Evolutionary conservation across 2,329 filamentous ascomycete species (phyloP).

Genomic region (Fusarium agapanthi): DNA sequence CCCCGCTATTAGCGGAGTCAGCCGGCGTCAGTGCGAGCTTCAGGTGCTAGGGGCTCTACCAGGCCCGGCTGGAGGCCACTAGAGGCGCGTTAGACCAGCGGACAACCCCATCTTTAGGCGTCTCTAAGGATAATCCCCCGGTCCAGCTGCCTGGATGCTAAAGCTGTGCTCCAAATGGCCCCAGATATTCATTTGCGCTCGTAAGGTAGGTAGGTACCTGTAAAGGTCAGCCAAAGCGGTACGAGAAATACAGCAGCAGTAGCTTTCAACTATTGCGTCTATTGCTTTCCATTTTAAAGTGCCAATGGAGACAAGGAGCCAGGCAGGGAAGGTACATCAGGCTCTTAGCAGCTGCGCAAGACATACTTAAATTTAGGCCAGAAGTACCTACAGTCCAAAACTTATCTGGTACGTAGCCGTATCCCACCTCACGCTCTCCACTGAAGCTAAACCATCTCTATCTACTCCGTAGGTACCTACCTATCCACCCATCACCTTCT

Average conservation of each 20-base stretch:
- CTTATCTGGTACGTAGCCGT: conserved; percentile 7
- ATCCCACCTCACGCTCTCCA: conserved; percentile 33
- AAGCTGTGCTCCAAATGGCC: conserved; percentile 18
- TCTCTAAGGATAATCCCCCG: conserved; percentile 28
- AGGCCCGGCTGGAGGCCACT: conserved; percentile 31
- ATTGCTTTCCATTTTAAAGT: not conserved
- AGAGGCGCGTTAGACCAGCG: conserved; percentile 30
- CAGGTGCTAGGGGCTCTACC: conserved; percentile 29
- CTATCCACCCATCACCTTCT: conserved; percentile 38
- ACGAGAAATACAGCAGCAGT: not conserved
- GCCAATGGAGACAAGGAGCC: conserved; percentile 1
- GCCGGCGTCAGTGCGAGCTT: conserved; percentile 39
- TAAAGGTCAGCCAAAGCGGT: not conserved
- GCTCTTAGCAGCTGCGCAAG: conserved; percentile 13
- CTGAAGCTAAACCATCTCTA: conserved; percentile 39
- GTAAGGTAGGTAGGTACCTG: not conserved
- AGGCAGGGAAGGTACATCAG: conserved; percentile 16
- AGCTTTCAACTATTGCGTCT: not conserved
- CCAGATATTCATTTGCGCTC: conserved; percentile 22
- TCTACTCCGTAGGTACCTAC: not conserved
- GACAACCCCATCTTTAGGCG: conserved; percentile 42
- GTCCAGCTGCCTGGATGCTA: conserved; percentile 24
- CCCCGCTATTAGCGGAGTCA: conserved; percentile 38
- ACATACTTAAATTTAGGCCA: conserved; percentile 26
- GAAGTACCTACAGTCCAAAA: conserved; percentile 31